These are phyloP conservation scores for Pseudogymnoascus sp. DNA, from an alignment of 2,329 filamentous ascomycete genomes.

Conservation along the genomic window DNA sequence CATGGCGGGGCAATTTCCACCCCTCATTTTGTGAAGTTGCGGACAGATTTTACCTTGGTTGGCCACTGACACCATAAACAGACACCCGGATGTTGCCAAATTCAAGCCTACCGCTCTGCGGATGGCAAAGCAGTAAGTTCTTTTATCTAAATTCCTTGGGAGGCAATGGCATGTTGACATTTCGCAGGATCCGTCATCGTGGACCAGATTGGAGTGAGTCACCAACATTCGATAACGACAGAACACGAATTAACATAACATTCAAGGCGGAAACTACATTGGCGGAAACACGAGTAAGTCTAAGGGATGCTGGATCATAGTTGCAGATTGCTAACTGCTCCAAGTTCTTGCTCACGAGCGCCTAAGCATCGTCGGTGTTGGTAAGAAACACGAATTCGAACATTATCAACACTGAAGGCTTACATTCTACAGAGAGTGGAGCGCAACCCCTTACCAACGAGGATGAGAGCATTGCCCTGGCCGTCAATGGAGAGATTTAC, in stretches of 20 bases:
- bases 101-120: slow-evolving; percentile 93
- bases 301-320: not conserved
- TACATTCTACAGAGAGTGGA: slow-evolving; percentile 63
- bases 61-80: slow-evolving; percentile 24
- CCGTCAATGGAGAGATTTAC: slow-evolving; percentile 99
- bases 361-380: slow-evolving; percentile 93
- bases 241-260: slow-evolving; percentile 15
- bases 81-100: slow-evolving; percentile 87
- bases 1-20: slow-evolving; percentile 31
- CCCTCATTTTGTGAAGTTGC: slow-evolving; percentile 19
- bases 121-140: slow-evolving; percentile 83
- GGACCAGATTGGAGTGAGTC: slow-evolving; percentile 96
- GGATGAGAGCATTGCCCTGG: slow-evolving; percentile 78
- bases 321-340: slow-evolving; percentile 18
- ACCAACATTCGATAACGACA: slow-evolving; percentile 14
- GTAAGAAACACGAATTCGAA: slow-evolving; percentile 41
- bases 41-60: not conserved
- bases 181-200: slow-evolving; percentile 75
- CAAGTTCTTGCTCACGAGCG: slow-evolving; percentile 92
- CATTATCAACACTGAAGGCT: slow-evolving; percentile 2
- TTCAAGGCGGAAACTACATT: slow-evolving; percentile 74
- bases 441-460: slow-evolving; percentile 92
- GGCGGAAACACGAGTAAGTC: slow-evolving; percentile 81
- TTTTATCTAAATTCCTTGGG: not conserved
- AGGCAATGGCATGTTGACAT: not conserved